Evolutionary conservation across 495 filamentous ascomycete genomes (phyloP).

Genomic region (Parathielavia hyrcaniae): DNA sequence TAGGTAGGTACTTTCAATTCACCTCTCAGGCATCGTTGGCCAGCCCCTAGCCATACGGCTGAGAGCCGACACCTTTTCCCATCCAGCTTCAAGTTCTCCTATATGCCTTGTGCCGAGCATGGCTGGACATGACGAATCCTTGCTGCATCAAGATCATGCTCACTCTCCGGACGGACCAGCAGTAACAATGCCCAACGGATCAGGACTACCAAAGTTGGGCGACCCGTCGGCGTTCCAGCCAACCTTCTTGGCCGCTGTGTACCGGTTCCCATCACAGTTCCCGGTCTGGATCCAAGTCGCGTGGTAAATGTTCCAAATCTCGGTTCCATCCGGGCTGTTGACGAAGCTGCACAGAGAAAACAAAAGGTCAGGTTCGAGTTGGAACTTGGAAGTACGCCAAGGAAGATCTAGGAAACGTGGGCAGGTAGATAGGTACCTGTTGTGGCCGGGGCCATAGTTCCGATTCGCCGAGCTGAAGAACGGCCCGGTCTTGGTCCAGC

Average conservation of each 20-base stretch:
- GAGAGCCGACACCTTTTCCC: too few relatives aligned
- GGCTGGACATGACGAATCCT: too few relatives aligned
- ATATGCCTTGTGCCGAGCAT: too few relatives aligned
- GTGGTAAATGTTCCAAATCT: conserved; percentile 51
- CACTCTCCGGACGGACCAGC: conserved; percentile 20
- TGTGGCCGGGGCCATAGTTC: conserved; percentile 45
- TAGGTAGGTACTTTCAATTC: too few relatives aligned
- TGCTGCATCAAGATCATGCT: neutral
- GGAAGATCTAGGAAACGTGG: too few relatives aligned
- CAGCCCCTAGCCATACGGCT: too few relatives aligned
- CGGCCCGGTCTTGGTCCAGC: conserved; percentile 41
- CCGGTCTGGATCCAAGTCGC: conserved; percentile 40
- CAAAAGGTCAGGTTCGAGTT: too few relatives aligned
- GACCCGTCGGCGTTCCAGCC: conserved; percentile 38
- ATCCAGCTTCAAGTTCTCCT: too few relatives aligned
- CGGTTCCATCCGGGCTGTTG: conserved; percentile 40
- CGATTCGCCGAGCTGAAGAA: conserved; percentile 37
- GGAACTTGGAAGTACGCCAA: neutral
- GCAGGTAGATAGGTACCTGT: too few relatives aligned
- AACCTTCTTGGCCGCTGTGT: conserved; percentile 43
- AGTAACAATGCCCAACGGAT: conserved; percentile 29
- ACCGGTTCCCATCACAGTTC: conserved; percentile 42
- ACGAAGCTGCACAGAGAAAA: conserved; percentile 37
- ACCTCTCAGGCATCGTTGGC: too few relatives aligned
- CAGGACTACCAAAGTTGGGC: conserved; percentile 38